Evolutionary conservation across 1,284 basidiomycete species (phyloP), one percentile per base, ranked within the genome.

Genomic region (Apiotrichum laibachii): DNA sequence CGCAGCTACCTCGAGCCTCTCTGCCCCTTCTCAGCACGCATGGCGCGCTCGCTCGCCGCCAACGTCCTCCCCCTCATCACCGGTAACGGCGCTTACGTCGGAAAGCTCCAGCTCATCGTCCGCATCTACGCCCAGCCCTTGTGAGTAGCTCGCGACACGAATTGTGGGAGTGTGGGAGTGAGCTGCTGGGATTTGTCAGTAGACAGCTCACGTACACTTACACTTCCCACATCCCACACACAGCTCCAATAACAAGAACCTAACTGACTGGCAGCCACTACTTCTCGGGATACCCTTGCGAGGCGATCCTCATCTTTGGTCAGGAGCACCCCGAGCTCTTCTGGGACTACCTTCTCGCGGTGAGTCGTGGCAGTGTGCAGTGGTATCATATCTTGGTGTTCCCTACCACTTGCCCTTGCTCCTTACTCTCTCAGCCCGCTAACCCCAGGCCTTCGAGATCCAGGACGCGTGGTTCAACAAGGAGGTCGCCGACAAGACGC

Each of bases 301-400:
- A 97, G 78, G 89, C 91, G 18, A 86, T 85, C 13, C 80, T 94
- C 12, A 89, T 90, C 12, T 89, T 92, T 67, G 67, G 85, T 60
- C 83, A 84, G 37, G 82, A 83, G 26, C 84, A 89, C 5, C 89
- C 90, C 0, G 82, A 85, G n/a, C 80, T 84, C 34, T 93, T 88
- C 78, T 92, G 89, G 89, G 67, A 80, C 2, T 93, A 87, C 81
- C 83, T 86, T 60, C 78, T 86, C 52, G 81, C 81, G 50, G 88
- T 88, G 77, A 55, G 83, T 76, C 16, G 8, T n/a, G 16, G 37
- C 4, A 11, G 40, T 18, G 11, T 12, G 37, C 10, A 18, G 40
- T 42, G 16, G 40, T 16, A n/a, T 15, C n/a, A 3, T 6, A 3
- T 8, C 11, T 42, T 18, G 40, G 8, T 39, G n/a, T n/a, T n/a